A percentile compares a stretch with the other conserved stretches of the same genome.
These are phyloP conservation scores for Coemansia sp. DNA, from an alignment of 192 early-diverging fungal genomes.

Conservation along the genomic window DNA sequence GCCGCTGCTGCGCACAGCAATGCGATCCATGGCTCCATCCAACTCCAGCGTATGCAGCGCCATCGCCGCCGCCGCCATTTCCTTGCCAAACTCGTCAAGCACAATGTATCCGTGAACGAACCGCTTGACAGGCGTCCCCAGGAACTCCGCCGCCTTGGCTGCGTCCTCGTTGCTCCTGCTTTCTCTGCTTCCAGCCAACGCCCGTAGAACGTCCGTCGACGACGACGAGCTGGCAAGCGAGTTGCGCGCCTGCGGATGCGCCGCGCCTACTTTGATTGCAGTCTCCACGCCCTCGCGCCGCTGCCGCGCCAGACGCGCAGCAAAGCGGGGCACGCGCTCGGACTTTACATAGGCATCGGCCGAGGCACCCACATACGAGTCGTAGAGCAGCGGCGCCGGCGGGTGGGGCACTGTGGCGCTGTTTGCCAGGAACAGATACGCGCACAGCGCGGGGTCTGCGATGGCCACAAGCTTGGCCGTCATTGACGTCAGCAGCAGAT, in stretches of 20 bases:
- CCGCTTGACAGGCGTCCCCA: constrained; percentile 50
- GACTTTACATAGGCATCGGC: constrained; percentile 53
- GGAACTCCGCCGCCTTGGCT: constrained; percentile 18
- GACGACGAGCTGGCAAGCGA: neutral
- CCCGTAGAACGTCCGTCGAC: neutral
- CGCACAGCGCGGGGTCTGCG: constrained; percentile 44
- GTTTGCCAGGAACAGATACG: constrained; percentile 47
- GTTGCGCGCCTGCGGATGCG: constrained; percentile 10
- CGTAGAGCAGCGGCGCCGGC: constrained; percentile 18
- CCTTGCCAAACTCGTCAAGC: constrained; percentile 66
- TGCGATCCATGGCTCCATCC: constrained; percentile 24
- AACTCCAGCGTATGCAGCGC: constrained; percentile 55
- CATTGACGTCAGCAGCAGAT: constrained; percentile 62
- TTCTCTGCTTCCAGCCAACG: neutral
- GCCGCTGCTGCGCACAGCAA: no score
- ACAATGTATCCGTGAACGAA: constrained; percentile 66
- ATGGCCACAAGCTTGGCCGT: constrained; percentile 57
- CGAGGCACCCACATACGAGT: constrained; percentile 32
- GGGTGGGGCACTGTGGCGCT: constrained; percentile 16
- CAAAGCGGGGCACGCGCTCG: constrained; percentile 35
- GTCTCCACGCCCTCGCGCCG: constrained; percentile 46
- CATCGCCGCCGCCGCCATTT: constrained; percentile 60
- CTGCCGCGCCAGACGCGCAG: constrained; percentile 42
- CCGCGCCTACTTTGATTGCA: constrained; percentile 47
- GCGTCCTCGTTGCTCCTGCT: constrained; percentile 12